Evolutionary conservation across 441 rosid genomes (phyloP), one percentile per base, ranked within the genome.

Genomic region (Gossypium davidsonii): DNA sequence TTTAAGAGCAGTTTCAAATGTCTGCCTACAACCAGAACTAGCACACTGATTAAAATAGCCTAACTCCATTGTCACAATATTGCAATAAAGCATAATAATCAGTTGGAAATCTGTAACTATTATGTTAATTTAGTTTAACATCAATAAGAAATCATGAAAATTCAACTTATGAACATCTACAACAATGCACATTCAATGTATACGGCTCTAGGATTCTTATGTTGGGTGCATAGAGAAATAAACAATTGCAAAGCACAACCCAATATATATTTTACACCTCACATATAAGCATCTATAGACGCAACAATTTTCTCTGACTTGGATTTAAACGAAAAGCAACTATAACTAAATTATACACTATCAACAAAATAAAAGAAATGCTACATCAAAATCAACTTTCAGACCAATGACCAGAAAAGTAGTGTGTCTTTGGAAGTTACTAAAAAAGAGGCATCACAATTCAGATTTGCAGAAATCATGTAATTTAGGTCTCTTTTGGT

Each of bases 1-100:
- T 80, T 93, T 95, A 42, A 83, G 83, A 64, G 96, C 88, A 82
- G 99, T 95, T 84, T 95, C 99, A 84, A 93, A 93, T 67, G 98
- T 95, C 85, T 90, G 76, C 83, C 98, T 95, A 85, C 81, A 74
- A 74, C 61, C 62, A 70, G 21, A 56, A 62, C 58, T 55, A 76
- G 48, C 18, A 59, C 80, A 58, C 44, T 46, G 55, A 76, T 66
- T 55, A 56, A 31, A 73, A n/a, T 46, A 57, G 53, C n/a, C 3
- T 10, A 72, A 49, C 71, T 75, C 23, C 73, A 58, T 26, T 53
- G 31, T 70, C 60, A 59, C 52, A 21, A 37, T 66, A 59, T 58
- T 25, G 62, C 26, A 49, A 53, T 71, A 63, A 56, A 76, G 44
- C 63, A 69, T 15, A 51, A 70, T 71, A 10, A 25, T 59, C 17